phyloP scores from a whole-genome alignment of 345 rosid genomes.

The Streptanthus diversifolius region DNA sequence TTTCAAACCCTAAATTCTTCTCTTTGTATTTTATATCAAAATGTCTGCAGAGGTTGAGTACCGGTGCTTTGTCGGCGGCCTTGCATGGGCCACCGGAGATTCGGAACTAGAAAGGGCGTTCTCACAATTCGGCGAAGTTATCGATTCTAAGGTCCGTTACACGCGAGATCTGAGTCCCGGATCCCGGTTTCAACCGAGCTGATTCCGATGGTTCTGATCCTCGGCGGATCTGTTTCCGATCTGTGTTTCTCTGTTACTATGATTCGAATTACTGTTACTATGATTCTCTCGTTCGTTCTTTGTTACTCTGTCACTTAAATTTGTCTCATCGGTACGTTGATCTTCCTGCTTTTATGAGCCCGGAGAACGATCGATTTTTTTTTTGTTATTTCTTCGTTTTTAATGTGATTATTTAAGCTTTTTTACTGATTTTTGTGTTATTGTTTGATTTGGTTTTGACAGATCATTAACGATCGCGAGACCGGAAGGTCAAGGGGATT shows the following conservation, averaged over 20 bases:
- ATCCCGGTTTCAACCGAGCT: slow-evolving; percentile 19
- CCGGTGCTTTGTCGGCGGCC: slow-evolving; percentile 93
- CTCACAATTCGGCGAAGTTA: slow-evolving; percentile 58
- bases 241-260: slow-evolving; percentile 41
- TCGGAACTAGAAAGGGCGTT: slow-evolving; percentile 50
- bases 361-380: slow-evolving; percentile 64
- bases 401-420: accelerated
- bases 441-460: neutral
- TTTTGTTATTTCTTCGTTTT: neutral
- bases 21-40: too few species aligned
- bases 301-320: slow-evolving; percentile 69
- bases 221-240: slow-evolving; percentile 42
- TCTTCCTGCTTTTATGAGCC: slow-evolving; percentile 60
- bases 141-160: slow-evolving; percentile 97
- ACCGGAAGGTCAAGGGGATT: slow-evolving; percentile 87
- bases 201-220: slow-evolving; percentile 32
- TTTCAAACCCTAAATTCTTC: neutral
- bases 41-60: slow-evolving; percentile 57
- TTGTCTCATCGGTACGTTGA: slow-evolving; percentile 74
- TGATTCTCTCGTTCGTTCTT: slow-evolving; percentile 43
- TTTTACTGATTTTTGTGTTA: neutral
- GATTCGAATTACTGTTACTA: slow-evolving; percentile 60
- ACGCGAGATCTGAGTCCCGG: slow-evolving; percentile 39
- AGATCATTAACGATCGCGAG: slow-evolving; percentile 91
- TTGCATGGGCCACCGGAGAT: slow-evolving; percentile 90